Percentiles rank a stretch among this genome's conserved stretches.
phyloP scores from a whole-genome alignment of 2,329 filamentous ascomycete genomes.

The Aspergillus aculeatinus region DNA sequence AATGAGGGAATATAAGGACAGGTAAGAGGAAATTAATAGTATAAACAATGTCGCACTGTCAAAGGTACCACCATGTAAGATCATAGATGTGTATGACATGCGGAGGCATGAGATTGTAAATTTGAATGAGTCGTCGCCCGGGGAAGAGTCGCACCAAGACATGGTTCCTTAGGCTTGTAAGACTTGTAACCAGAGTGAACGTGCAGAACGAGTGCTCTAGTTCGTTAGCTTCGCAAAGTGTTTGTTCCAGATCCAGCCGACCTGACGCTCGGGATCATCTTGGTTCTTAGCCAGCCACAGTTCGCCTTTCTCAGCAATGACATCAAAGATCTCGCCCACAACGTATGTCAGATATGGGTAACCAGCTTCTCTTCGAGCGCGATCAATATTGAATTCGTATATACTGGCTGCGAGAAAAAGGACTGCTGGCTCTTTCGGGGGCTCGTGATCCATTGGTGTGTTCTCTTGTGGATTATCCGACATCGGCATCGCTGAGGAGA shows the following conservation, averaged over 20 bases:
- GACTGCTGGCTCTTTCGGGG: constrained; percentile 56
- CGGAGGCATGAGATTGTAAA: neutral
- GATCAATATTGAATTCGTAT: constrained; percentile 96
- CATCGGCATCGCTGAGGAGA: constrained; percentile 83
- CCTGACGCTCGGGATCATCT: constrained; percentile 73
- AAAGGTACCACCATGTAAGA: neutral
- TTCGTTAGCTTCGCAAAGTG: constrained; percentile 70
- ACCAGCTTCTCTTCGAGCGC: constrained; percentile 84
- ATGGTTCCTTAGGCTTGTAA: neutral
- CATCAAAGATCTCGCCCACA: constrained; percentile 89
- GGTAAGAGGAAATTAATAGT: neutral
- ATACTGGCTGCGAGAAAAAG: constrained; percentile 90
- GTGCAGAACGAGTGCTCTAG: constrained; percentile 12
- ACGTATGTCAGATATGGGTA: constrained; percentile 96
- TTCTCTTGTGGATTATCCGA: constrained; percentile 58
- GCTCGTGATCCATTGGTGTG: constrained; percentile 43
- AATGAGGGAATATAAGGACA: neutral
- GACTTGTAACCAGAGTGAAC: neutral
- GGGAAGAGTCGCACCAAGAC: neutral
- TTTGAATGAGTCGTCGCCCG: neutral
- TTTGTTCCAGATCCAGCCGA: constrained; percentile 99
- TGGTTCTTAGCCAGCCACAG: constrained; percentile 97
- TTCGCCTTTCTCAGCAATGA: constrained; percentile 95
- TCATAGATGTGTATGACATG: neutral
- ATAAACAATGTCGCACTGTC: neutral